Percentiles rank a stretch among this genome's conserved stretches.
phyloP scores from a whole-genome alignment of 192 early-diverging fungal species.

The Mortierella claussenii region DNA sequence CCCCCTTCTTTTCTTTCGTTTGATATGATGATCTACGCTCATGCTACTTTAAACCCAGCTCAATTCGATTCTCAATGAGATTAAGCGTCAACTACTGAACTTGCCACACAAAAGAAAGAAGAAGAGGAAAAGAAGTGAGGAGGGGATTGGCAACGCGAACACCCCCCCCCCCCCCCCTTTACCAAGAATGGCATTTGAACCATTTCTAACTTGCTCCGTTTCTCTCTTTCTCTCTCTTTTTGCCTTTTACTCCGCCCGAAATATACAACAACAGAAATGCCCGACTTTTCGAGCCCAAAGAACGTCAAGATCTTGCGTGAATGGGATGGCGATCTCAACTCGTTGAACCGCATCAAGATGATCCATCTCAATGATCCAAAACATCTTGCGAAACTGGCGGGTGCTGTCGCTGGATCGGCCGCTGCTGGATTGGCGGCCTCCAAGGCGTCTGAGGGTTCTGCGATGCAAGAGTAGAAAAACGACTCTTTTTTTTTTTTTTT shows the following conservation, averaged over 20 bases:
- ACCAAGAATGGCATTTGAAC: too few relatives aligned
- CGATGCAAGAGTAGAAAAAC: slow-evolving; percentile 45
- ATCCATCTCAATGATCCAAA: slow-evolving; percentile 55
- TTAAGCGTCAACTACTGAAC: slow-evolving; percentile 29
- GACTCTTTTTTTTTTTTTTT: background rate
- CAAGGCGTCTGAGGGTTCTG: slow-evolving; percentile 16
- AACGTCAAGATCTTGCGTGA: slow-evolving; percentile 56
- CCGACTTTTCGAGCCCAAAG: slow-evolving; percentile 65
- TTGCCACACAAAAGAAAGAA: background rate
- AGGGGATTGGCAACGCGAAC: background rate
- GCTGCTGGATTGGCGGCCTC: slow-evolving; percentile 16
- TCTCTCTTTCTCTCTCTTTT: background rate
- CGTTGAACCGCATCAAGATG: slow-evolving; percentile 57
- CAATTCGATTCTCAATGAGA: slow-evolving; percentile 32
- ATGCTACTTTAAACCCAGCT: slow-evolving; percentile 53
- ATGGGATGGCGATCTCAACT: slow-evolving; percentile 68
- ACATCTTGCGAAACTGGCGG: slow-evolving; percentile 30
- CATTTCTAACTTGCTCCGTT: background rate
- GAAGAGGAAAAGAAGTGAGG: background rate
- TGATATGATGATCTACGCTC: slow-evolving; percentile 39
- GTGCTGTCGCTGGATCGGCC: slow-evolving; percentile 25
- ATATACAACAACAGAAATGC: slow-evolving; percentile 54
- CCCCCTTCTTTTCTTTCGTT: background rate
- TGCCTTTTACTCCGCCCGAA: background rate
- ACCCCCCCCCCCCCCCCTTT: too few relatives aligned